Evolutionary conservation across 805 yeast species (phyloP).

Genomic region (Yarrowia phangngaensis): DNA sequence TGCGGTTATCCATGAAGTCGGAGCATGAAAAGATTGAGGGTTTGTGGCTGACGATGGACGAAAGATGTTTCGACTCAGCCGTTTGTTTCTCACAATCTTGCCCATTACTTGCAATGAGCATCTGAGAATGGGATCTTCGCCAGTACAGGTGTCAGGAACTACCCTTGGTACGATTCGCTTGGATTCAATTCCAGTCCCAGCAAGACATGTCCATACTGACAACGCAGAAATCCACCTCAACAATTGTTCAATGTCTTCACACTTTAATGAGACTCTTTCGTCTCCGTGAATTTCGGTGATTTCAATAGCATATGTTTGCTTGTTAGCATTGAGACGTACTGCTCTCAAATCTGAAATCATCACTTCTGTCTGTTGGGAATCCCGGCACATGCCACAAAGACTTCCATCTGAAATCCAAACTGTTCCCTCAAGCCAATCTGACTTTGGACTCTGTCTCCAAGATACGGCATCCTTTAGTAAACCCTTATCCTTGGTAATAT

Average conservation of each 20-base stretch:
- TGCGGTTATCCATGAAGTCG: slow-evolving; percentile 1
- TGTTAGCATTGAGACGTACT: slow-evolving; percentile 10
- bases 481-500: slow-evolving; percentile 16
- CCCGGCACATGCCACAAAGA: slow-evolving; percentile 4
- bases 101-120: slow-evolving; percentile 7
- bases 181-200: slow-evolving; percentile 14
- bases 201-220: slow-evolving; percentile 17
- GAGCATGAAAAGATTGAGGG: background rate
- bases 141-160: slow-evolving; percentile 8
- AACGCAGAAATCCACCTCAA: slow-evolving; percentile 9
- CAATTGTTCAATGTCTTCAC: background rate
- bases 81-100: slow-evolving; percentile 15
- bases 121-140: slow-evolving; percentile 2
- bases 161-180: slow-evolving; percentile 2
- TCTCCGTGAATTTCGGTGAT: background rate
- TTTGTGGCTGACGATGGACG: background rate
- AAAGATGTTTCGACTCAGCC: slow-evolving; percentile 4
- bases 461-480: background rate
- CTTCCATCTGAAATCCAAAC: slow-evolving; percentile 3
- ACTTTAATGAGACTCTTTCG: slow-evolving; percentile 2
- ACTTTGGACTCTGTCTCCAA: background rate
- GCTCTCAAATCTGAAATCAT: slow-evolving; percentile 1
- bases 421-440: slow-evolving; percentile 1
- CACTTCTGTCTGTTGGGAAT: background rate
- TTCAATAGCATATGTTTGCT: background rate